Base-by-base conservation (phyloP, 345 rosid species). In the Gossypium anomalum region DNA sequence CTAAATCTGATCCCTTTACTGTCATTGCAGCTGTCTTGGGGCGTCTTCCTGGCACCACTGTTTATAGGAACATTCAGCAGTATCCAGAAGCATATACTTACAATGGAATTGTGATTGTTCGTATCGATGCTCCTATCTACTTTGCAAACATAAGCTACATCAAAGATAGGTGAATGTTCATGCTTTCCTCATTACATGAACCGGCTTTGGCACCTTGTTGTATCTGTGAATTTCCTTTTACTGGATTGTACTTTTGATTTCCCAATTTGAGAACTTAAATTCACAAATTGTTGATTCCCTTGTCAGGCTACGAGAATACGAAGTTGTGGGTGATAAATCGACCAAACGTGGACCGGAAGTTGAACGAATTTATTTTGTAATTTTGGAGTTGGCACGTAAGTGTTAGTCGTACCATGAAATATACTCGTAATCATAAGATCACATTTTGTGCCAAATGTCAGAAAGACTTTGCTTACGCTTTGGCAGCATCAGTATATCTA, bases 371-470 rank as follows among this genome's bases (percentile, higher is more conserved):
- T 81, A 92, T 52, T 95, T 91, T 81, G 91, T 95, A 74, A 90
- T 95, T 77, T 76, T 95, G 49, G 99, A 95, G 89, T 78, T 95
- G 99, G 87, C 98, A 49, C 97, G 99, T 95, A 88, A 88, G 99
- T 83, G 51, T 60, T 74, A 67, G 38, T 45, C 58, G 15, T 23
- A 7, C 72, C 58, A 68, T 48, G 72, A 48, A 48, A 16, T 48
- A 7, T 68, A 7, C 10, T 38, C 55, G n/a, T 69, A 23, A 17
- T 7, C 2, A 1, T 70, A 29, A 70, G 60, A 69, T 69, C 22
- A 4, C 34, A 14, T 67, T 47, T 49, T 64, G 67, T 64, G 67
- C 48, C 23, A 7, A 9, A 64, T n/a, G 23, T 64, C 25, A 3
- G 69, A 41, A 41, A 64, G 51, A 41, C 11, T 38, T 41, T 68